These are phyloP conservation scores for Punctularia strigosozonata DNA, from an alignment of 768 basidiomycete species.

Conservation along the genomic window DNA sequence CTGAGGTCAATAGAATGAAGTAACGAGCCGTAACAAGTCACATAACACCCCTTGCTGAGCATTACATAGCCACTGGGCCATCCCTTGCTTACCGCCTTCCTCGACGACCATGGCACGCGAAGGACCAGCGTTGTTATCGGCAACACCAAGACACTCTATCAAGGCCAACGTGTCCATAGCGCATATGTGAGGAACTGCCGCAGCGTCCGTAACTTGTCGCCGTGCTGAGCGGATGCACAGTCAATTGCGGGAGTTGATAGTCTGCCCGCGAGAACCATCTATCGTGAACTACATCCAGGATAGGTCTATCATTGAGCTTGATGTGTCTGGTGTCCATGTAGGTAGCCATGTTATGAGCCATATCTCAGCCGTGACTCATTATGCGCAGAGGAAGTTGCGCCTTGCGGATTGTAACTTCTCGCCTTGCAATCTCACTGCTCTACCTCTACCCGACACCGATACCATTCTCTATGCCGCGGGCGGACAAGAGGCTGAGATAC, in stretches of 20 bases:
- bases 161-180: too few relatives aligned
- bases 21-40: too few relatives aligned
- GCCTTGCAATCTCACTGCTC: conserved; percentile 53
- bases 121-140: too few relatives aligned
- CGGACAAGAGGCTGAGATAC: conserved; percentile 62
- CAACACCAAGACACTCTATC: too few relatives aligned
- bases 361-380: not conserved
- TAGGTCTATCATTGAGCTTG: conserved; percentile 46
- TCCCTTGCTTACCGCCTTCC: too few relatives aligned
- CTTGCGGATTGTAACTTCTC: conserved; percentile 44
- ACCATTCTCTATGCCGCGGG: conserved; percentile 64
- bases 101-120: too few relatives aligned
- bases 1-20: too few relatives aligned
- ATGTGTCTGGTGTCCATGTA: conserved; percentile 24
- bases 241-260: conserved; percentile 68
- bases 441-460: conserved; percentile 36
- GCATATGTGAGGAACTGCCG: too few relatives aligned
- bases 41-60: too few relatives aligned
- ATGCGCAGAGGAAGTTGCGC: conserved; percentile 22
- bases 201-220: too few relatives aligned
- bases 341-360: not conserved
- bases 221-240: conserved; percentile 31
- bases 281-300: conserved; percentile 51
- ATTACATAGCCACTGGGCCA: too few relatives aligned
- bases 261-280: conserved; percentile 58